Conservation (phyloP, 306 rosid species). For the Cercis canadensis region DNA sequence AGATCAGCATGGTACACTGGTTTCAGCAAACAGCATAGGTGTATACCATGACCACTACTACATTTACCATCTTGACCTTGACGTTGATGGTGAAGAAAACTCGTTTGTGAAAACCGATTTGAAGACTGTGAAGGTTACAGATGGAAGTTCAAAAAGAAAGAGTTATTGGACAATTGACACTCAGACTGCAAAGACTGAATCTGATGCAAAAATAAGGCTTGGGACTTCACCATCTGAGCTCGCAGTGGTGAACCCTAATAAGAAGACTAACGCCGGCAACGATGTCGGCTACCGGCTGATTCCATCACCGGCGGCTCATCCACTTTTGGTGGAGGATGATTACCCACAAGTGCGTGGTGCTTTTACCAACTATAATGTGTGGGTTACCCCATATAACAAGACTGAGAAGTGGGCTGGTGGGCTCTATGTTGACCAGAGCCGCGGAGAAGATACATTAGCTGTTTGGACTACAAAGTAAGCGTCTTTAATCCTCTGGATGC, state of each 20-base stretch:
- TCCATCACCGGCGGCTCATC: constrained; percentile 33
- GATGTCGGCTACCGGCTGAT: constrained; percentile 54
- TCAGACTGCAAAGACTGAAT: constrained; percentile 39
- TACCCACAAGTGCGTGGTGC: constrained; percentile 68
- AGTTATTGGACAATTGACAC: constrained; percentile 54
- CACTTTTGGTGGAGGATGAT: constrained; percentile 53
- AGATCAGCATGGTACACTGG: constrained; percentile 54
- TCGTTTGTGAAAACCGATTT: constrained; percentile 57
- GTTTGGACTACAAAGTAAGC: constrained; percentile 54
- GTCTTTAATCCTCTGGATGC: background rate
- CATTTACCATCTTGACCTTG: constrained; percentile 61
- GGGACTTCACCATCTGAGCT: constrained; percentile 49
- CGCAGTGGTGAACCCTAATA: constrained; percentile 57
- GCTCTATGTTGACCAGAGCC: constrained; percentile 50
- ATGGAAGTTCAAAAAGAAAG: constrained; percentile 53
- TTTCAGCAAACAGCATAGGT: constrained; percentile 55
- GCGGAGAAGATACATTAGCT: constrained; percentile 61
- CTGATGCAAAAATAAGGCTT: constrained; percentile 48
- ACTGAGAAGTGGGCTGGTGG: constrained; percentile 74
- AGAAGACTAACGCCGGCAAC: constrained; percentile 52
- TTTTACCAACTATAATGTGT: constrained; percentile 54
- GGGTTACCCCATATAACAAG: constrained; percentile 68
- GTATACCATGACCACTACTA: constrained; percentile 70
- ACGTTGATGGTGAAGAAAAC: constrained; percentile 57
- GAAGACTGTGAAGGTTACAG: constrained; percentile 41